Base-by-base conservation (phyloP, 2,329 filamentous ascomycete species). In the Paradendryphiella salina region DNA sequence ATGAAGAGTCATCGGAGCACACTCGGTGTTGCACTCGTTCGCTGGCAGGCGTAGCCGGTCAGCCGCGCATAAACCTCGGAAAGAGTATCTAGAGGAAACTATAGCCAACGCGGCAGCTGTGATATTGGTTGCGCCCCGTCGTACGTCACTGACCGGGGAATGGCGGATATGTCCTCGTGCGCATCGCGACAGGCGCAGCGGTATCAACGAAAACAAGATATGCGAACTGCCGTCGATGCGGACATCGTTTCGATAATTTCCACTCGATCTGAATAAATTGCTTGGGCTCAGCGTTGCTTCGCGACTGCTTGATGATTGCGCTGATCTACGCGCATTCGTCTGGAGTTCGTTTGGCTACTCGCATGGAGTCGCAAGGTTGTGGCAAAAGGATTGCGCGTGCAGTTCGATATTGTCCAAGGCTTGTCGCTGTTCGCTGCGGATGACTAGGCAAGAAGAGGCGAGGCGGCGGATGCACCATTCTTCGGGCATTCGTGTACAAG, bases 361-460 rank as follows among this genome's bases (percentile, higher is more conserved):
- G 38, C 49, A 51, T 37, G 47, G 35, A 14, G 41, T 45, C n/a
- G 36, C 31, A 36, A 57, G 34, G 41, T 44, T 43, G 59, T 64
- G 61, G 63, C 61, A 44, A 64, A 60, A 54, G 55, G 46, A 54
- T 64, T 65, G 61, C 63, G 63, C 58, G 54, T 65, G 57, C 57
- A 57, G 46, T 35, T 51, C 40, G 38, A 50, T 29, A 45, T 41
- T 42, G 50, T 31, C 48, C 53, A 52, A 34, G 46, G 35, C 36
- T 42, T 46, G 37, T 46, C 52, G 47, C 52, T 50, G 57, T 40
- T 43, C 41, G 48, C 9, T 34, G 46, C 57, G 53, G 15, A 49
- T 42, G 38, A 41, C 26, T 47, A 50, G 49, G 36, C 14, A 13
- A 5, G 14, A 31, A 34, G 40, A 53, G 46, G 43, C 51, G 47